These are phyloP conservation scores for Tremella yokohamensis DNA, from an alignment of 768 basidiomycete genomes.

Conservation along the genomic window DNA sequence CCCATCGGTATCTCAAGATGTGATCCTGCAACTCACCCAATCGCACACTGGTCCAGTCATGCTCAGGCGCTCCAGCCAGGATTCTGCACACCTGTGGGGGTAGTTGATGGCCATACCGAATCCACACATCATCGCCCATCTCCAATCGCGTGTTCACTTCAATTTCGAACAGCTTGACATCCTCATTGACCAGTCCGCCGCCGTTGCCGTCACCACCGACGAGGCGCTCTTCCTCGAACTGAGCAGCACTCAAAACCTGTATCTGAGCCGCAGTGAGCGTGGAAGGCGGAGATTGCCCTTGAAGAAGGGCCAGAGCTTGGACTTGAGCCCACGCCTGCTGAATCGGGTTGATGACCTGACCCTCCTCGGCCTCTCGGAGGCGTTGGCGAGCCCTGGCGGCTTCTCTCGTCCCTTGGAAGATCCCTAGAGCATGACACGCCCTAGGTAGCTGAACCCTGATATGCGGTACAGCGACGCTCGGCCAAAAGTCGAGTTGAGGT, in stretches of 20 bases:
- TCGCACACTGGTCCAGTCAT: conserved; percentile 28
- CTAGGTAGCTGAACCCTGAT: conserved; percentile 39
- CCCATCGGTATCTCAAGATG: not conserved
- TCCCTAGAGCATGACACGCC: conserved; percentile 23
- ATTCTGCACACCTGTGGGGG: conserved; percentile 42
- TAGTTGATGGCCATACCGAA: conserved; percentile 26
- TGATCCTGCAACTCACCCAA: conserved; percentile 18
- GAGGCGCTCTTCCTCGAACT: conserved; percentile 9
- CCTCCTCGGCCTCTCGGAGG: not conserved
- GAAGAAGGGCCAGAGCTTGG: no score
- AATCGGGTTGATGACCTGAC: not conserved
- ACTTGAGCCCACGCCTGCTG: not conserved
- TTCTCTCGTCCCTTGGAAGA: conserved; percentile 36
- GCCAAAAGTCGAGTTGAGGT: conserved; percentile 35
- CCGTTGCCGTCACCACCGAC: conserved; percentile 39
- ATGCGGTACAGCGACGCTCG: conserved; percentile 24
- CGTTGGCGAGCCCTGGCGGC: conserved; percentile 14
- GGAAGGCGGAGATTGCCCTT: no score
- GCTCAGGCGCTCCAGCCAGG: conserved; percentile 18
- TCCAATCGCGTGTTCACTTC: conserved; percentile 38
- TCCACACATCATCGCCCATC: conserved; percentile 41
- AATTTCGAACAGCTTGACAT: conserved; percentile 36
- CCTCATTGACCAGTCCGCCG: conserved; percentile 25
- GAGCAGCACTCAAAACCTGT: not conserved
- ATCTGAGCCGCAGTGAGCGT: no score